Base-by-base conservation (phyloP, 257 asterid genomes). In the Nicotiana otophora region DNA sequence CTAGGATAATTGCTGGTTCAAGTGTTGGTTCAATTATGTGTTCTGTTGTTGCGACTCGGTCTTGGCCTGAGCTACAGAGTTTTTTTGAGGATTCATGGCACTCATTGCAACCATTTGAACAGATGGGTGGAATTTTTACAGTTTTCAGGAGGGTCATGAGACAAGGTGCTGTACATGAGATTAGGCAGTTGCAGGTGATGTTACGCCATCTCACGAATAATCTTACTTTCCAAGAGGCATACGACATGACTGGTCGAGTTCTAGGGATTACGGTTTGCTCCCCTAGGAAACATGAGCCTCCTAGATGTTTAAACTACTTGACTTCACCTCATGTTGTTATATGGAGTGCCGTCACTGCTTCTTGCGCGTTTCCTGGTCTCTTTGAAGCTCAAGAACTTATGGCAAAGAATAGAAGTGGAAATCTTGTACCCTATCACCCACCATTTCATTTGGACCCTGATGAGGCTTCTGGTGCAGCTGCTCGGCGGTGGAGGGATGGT, bases 301-400 rank as follows among this genome's bases (percentile, higher is more conserved):
- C 99, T 15, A 90, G 99, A 86, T 96, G 99, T 84, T 96, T 96
- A 23, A 96, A 94, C 86, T 96, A 96, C 91, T 87, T 96, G 93
- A 96, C 99, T 63, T 93, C 99, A 2, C 99, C 99, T 16, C 99
- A 96, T 88, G 99, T 96, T 2, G 98, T 96, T 28, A 94, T 94
- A 86, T 96, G 99, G 99, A 96, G 99, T 23, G 99, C 98, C 0
- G 99, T 96, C 83, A 93, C 97, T 3, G 98, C 99, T 55, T 96
- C 99, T 16, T 96, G 99, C 82, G 98, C 99, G 0, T 96, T 96
- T 86, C 98, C 98, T 0, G 99, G 99, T 20, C 95, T 94, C 39
- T 96, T 94, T 57, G 99, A 94, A 90, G 99, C 99, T 48, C 99
- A 96, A 81, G 98, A 96, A 86, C 97, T 96, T 7, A 96, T 96